phyloP scores from a whole-genome alignment of 2,329 filamentous ascomycete species.

The Cladosporium velox region DNA sequence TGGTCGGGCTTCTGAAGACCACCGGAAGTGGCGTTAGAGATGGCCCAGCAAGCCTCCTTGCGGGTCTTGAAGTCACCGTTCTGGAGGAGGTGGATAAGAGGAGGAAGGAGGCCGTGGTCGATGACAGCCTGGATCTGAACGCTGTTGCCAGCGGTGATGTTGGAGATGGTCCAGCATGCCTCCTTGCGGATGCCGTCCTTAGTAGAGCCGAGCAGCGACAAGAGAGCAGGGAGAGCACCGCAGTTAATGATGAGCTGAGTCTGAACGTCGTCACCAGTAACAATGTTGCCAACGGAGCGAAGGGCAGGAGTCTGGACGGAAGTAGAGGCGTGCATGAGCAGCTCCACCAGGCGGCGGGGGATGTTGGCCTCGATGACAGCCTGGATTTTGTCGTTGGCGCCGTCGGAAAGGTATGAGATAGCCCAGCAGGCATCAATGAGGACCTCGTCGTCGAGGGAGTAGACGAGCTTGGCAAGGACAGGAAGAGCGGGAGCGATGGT shows the following conservation, averaged over 20 bases:
- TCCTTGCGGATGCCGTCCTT: conserved; percentile 99
- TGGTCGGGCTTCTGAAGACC: conserved; percentile 98
- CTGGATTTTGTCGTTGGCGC: conserved; percentile 98
- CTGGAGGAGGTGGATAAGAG: conserved; percentile 90
- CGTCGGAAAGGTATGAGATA: conserved; percentile 97
- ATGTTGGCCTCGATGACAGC: conserved; percentile 98
- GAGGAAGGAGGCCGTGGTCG: conserved; percentile 94
- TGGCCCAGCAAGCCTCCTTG: conserved; percentile 99
- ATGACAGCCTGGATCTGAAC: conserved; percentile 96
- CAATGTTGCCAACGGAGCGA: conserved; percentile 96
- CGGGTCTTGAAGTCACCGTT: conserved; percentile 99
- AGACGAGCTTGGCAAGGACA: conserved; percentile 94
- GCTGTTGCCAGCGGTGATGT: conserved; percentile 97
- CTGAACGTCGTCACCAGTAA: conserved; percentile 97
- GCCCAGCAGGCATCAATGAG: conserved; percentile 99
- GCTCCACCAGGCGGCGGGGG: conserved; percentile 90
- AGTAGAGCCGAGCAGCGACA: conserved; percentile 90
- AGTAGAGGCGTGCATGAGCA: conserved; percentile 96
- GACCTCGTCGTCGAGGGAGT: conserved; percentile 97
- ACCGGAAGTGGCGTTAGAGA: conserved; percentile 96
- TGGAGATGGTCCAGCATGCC: conserved; percentile 99
- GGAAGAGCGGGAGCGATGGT: conserved; percentile 93
- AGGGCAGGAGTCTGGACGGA: conserved; percentile 97
- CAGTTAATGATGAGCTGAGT: conserved; percentile 99
- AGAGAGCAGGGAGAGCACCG: conserved; percentile 85